A percentile compares a stretch with the other conserved stretches of the same genome.
Conservation (phyloP, 2,329 filamentous ascomycete species). For the Blastomyces percursus region DNA sequence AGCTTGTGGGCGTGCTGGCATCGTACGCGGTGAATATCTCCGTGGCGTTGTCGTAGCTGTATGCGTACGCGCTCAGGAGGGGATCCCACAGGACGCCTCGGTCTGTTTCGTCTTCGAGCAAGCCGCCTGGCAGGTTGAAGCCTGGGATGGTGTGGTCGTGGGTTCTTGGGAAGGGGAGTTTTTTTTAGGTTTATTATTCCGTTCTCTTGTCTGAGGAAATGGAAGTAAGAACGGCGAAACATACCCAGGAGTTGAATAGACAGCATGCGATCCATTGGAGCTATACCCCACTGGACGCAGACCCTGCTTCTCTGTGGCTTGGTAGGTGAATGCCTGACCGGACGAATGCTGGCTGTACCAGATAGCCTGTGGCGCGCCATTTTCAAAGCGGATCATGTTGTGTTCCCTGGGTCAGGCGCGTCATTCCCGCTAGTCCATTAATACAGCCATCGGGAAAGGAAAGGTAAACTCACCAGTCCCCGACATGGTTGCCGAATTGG, state of each 20-base stretch:
- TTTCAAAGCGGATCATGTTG: conserved; percentile 53
- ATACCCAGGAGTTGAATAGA: conserved; percentile 47
- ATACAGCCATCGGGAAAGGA: background rate
- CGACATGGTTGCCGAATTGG: conserved; percentile 51
- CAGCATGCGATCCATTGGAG: conserved; percentile 52
- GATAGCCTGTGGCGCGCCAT: conserved; percentile 44
- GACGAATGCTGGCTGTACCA: conserved; percentile 55
- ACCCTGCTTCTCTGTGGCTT: conserved; percentile 43
- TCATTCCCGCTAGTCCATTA: background rate
- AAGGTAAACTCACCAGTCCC: conserved; percentile 42
- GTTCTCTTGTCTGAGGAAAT: no score
- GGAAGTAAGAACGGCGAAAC: background rate
- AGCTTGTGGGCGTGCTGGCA: conserved; percentile 39
- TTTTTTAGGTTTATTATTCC: background rate
- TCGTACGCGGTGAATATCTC: conserved; percentile 41
- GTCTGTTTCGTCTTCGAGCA: conserved; percentile 47
- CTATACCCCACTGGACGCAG: conserved; percentile 47
- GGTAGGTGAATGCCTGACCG: conserved; percentile 53
- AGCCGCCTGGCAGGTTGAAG: conserved; percentile 44
- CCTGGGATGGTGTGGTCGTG: conserved; percentile 56
- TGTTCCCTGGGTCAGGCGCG: conserved; percentile 42
- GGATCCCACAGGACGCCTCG: conserved; percentile 52
- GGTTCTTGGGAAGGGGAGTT: conserved; percentile 24
- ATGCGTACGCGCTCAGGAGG: conserved; percentile 44
- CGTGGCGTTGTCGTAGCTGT: conserved; percentile 38